phyloP scores from a whole-genome alignment of 1,284 basidiomycete genomes.

The Coniferiporia weirii region DNA sequence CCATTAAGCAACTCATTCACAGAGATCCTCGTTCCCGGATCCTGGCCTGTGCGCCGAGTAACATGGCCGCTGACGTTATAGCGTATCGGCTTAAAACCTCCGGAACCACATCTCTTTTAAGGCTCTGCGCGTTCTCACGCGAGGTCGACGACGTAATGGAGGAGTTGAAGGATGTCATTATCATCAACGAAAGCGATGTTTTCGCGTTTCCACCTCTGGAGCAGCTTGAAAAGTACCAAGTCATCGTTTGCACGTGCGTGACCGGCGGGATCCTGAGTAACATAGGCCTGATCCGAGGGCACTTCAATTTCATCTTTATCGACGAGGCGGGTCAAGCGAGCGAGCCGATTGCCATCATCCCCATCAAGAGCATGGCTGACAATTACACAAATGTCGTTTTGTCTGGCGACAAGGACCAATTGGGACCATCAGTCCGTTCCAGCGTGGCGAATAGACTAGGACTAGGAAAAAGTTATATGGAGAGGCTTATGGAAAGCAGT shows the following conservation, averaged over 20 bases:
- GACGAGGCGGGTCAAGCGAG: slow-evolving; percentile 28
- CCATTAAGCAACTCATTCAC: slow-evolving; percentile 40
- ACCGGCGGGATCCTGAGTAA: slow-evolving; percentile 41
- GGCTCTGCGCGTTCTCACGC: slow-evolving; percentile 43
- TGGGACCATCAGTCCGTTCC: slow-evolving; percentile 51
- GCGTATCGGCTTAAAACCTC: slow-evolving; percentile 35
- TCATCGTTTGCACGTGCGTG: slow-evolving; percentile 50
- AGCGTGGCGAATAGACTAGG: slow-evolving; percentile 40
- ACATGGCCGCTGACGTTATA: slow-evolving; percentile 54
- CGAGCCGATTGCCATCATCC: slow-evolving; percentile 26
- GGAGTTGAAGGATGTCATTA: slow-evolving; percentile 30
- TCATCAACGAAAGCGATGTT: slow-evolving; percentile 36
- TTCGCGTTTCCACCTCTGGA: slow-evolving; percentile 38
- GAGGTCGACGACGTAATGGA: slow-evolving; percentile 27
- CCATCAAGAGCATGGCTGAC: slow-evolving; percentile 22
- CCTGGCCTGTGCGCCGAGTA: slow-evolving; percentile 46
- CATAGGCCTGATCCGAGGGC: slow-evolving; percentile 31
- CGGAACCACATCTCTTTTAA: slow-evolving; percentile 34
- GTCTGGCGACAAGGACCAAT: slow-evolving; percentile 54
- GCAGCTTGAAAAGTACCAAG: slow-evolving; percentile 35
- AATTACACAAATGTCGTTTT: slow-evolving; percentile 38
- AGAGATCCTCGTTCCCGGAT: slow-evolving; percentile 26
- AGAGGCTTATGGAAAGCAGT: slow-evolving; percentile 42
- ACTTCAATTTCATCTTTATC: slow-evolving; percentile 27
- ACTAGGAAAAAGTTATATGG: slow-evolving; percentile 44